Evolutionary conservation across 805 yeast species (phyloP).

Genomic region (Yarrowia keelungensis): DNA sequence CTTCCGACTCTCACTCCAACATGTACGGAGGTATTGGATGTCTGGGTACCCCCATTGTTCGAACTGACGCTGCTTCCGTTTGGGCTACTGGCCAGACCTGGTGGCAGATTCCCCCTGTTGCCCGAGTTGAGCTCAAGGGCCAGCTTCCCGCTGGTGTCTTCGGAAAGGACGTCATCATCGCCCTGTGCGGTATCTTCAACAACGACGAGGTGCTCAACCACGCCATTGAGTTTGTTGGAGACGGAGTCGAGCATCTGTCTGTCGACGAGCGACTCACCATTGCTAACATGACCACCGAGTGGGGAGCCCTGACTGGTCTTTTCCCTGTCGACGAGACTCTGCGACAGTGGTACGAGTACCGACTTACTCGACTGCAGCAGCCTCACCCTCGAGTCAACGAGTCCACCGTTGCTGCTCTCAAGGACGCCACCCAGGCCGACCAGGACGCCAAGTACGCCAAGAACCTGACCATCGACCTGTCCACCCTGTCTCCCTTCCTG

Average conservation of each 20-base stretch:
- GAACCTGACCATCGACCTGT: slow-evolving; percentile 78
- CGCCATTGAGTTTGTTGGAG: slow-evolving; percentile 93
- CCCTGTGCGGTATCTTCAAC: slow-evolving; percentile 90
- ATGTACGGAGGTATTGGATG: slow-evolving; percentile 98
- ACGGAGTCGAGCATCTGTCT: slow-evolving; percentile 69
- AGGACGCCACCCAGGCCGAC: slow-evolving; percentile 64
- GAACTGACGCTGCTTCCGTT: slow-evolving; percentile 98
- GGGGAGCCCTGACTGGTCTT: slow-evolving; percentile 97
- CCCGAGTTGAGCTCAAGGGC: slow-evolving; percentile 86
- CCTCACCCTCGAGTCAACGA: slow-evolving; percentile 85
- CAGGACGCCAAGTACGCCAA: slow-evolving; percentile 86
- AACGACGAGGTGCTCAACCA: slow-evolving; percentile 92
- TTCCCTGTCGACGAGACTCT: slow-evolving; percentile 93
- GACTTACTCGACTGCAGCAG: slow-evolving; percentile 64
- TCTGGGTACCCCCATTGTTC: slow-evolving; percentile 94
- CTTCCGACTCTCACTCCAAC: slow-evolving; percentile 97
- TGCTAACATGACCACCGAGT: slow-evolving; percentile 96
- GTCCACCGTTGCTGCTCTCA: slow-evolving; percentile 62
- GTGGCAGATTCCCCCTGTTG: slow-evolving; percentile 99
- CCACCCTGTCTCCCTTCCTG: slow-evolving; percentile 82
- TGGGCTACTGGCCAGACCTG: slow-evolving; percentile 99
- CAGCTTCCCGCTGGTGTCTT: slow-evolving; percentile 83
- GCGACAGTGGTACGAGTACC: slow-evolving; percentile 75
- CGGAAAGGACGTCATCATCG: slow-evolving; percentile 97
- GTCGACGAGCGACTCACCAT: slow-evolving; percentile 88